These are phyloP conservation scores for Colletotrichum sp. DNA, from an alignment of 2,329 filamentous ascomycete species.

Conservation along the genomic window DNA sequence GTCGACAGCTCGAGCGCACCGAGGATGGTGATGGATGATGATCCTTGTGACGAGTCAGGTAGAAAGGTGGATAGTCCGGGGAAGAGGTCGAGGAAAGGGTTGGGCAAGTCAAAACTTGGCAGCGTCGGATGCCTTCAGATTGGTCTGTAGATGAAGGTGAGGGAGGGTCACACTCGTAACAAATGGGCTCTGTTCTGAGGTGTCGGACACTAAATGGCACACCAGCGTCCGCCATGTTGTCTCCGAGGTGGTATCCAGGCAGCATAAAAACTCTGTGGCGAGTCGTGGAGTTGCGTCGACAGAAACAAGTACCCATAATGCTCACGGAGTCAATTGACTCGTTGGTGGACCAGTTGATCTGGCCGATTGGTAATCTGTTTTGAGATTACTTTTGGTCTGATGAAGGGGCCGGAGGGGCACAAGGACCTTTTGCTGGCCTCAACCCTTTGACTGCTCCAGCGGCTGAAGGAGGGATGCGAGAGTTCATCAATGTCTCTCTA, in stretches of 20 bases:
- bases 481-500: slow-evolving; percentile 18
- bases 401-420: neutral
- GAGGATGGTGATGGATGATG: neutral
- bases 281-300: slow-evolving; percentile 13
- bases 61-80: slow-evolving; percentile 18
- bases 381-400: neutral
- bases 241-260: neutral
- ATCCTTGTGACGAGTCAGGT: slow-evolving; percentile 9
- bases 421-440: neutral
- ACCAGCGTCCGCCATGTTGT: neutral
- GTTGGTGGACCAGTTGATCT: neutral
- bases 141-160: neutral
- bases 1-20: neutral
- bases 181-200: neutral
- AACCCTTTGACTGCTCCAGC: neutral
- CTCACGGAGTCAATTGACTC: slow-evolving; percentile 4
- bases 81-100: neutral
- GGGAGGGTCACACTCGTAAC: neutral
- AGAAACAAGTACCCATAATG: neutral
- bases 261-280: neutral
- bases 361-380: neutral
- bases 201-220: neutral
- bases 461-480: neutral
- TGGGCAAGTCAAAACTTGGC: neutral
- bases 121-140: neutral